Evolutionary conservation across 495 filamentous ascomycete species (phyloP).

Genomic region (Cetradonia linearis): DNA sequence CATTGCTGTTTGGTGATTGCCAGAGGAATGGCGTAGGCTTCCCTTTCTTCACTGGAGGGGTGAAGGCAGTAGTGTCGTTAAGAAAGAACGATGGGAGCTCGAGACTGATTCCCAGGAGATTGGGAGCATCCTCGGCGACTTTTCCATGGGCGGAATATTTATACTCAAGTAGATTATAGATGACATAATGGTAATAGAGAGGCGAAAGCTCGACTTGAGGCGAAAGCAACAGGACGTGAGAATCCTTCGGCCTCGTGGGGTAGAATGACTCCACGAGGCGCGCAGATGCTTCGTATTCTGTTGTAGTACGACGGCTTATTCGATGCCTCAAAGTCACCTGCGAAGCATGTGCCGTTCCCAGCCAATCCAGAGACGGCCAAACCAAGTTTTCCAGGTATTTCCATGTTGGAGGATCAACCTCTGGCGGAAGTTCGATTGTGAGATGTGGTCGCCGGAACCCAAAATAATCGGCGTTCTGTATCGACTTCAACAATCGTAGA

Average conservation of each 20-base stretch:
- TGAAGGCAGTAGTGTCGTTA: conserved; percentile 44
- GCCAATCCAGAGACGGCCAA: conserved; percentile 48
- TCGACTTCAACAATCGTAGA: conserved; percentile 59
- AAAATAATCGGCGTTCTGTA: conserved; percentile 63
- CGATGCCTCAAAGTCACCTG: conserved; percentile 62
- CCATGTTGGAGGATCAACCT: conserved; percentile 50
- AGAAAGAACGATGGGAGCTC: conserved; percentile 57
- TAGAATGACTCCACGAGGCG: conserved; percentile 75
- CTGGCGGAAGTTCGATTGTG: conserved; percentile 67
- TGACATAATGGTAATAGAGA: conserved; percentile 71
- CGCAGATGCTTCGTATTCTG: conserved; percentile 53
- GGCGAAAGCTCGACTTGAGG: conserved; percentile 65
- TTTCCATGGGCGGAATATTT: conserved; percentile 49
- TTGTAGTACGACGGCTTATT: conserved; percentile 44
- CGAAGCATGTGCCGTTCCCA: conserved; percentile 27
- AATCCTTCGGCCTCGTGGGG: conserved; percentile 47
- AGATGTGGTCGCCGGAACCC: conserved; percentile 53
- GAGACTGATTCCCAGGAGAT: conserved; percentile 64
- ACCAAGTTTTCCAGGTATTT: conserved; percentile 49
- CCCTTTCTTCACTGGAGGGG: conserved; percentile 36
- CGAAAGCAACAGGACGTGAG: conserved; percentile 69
- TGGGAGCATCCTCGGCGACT: conserved; percentile 34
- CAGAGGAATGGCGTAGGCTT: conserved; percentile 54
- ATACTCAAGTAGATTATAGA: conserved; percentile 63
- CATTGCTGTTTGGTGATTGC: conserved; percentile 73